phyloP scores from a whole-genome alignment of 2,329 filamentous ascomycete species.

The Colletotrichum tanaceti region DNA sequence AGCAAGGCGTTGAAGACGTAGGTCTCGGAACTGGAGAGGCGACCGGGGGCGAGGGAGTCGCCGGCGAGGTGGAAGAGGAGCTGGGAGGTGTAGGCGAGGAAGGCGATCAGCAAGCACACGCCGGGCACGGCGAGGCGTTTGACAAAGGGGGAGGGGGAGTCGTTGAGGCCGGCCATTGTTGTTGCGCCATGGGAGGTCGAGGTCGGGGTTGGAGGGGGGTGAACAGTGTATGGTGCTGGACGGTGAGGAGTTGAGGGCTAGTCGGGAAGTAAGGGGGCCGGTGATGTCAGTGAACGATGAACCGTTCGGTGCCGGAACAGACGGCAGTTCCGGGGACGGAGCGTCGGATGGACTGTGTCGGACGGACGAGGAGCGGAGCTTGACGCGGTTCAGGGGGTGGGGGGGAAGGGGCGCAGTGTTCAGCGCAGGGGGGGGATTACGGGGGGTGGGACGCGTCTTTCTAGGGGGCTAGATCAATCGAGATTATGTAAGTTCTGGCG shows the following conservation, averaged over 20 bases:
- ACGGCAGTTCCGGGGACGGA: slow-evolving; percentile 16
- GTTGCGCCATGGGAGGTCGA: slow-evolving; percentile 34
- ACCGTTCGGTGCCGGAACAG: slow-evolving; percentile 16
- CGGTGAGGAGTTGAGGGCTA: neutral
- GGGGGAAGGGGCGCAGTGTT: neutral
- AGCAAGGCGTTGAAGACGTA: slow-evolving; percentile 75
- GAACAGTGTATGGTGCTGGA: neutral
- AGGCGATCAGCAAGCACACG: slow-evolving; percentile 73
- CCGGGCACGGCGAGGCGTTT: slow-evolving; percentile 74
- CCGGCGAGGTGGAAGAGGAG: slow-evolving; percentile 72
- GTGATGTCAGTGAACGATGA: slow-evolving; percentile 23
- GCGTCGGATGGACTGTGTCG: neutral
- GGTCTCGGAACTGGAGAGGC: slow-evolving; percentile 67
- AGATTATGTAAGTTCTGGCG: slow-evolving; percentile 19
- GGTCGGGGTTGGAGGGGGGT: neutral
- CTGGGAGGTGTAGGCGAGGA: slow-evolving; percentile 80
- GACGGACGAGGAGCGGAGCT: slow-evolving; percentile 22
- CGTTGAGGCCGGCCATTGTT: slow-evolving; percentile 57
- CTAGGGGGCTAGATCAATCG: neutral
- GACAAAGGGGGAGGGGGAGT: slow-evolving; percentile 53
- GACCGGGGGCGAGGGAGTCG: slow-evolving; percentile 66
- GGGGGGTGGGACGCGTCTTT: slow-evolving; percentile 26
- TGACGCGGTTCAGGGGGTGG: slow-evolving; percentile 39
- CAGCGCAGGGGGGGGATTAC: neutral
- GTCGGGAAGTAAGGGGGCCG: neutral